Percentiles rank a stretch among this genome's conserved stretches.
phyloP scores from a whole-genome alignment of 352 stramenopile species.

The Globisporangium okanoganense region DNA sequence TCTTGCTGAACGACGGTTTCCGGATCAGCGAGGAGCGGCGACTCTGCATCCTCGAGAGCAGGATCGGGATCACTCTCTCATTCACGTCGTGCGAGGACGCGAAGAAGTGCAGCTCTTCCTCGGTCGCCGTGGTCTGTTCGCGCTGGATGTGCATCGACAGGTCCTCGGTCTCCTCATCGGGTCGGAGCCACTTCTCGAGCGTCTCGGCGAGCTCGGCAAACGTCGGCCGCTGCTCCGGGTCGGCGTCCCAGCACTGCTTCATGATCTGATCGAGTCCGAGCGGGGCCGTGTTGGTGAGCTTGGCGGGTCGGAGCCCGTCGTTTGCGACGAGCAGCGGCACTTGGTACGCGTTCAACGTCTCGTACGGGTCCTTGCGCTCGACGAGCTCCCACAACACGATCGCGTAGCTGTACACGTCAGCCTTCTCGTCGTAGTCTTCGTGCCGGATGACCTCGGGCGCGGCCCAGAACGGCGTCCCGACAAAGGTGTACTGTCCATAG shows the following conservation, averaged over 20 bases:
- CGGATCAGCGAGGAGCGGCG: slow-evolving; percentile 22
- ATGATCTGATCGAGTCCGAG: slow-evolving; percentile 66
- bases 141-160: slow-evolving; percentile 53
- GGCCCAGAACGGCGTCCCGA: slow-evolving; percentile 76
- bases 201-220: slow-evolving; percentile 63
- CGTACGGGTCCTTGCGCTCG: slow-evolving; percentile 69
- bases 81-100: slow-evolving; percentile 58
- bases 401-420: slow-evolving; percentile 72
- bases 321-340: slow-evolving; percentile 70
- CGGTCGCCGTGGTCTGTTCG: slow-evolving; percentile 37
- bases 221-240: slow-evolving; percentile 59
- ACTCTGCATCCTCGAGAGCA: slow-evolving; percentile 26
- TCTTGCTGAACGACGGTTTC: slow-evolving; percentile 1
- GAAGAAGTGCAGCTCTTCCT: slow-evolving; percentile 52
- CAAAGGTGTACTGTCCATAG: slow-evolving; percentile 61
- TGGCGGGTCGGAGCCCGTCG: slow-evolving; percentile 49
- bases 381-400: slow-evolving; percentile 78
- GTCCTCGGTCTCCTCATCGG: slow-evolving; percentile 26
- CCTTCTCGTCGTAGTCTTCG: slow-evolving; percentile 72
- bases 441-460: slow-evolving; percentile 76
- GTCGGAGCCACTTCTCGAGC: slow-evolving; percentile 48
- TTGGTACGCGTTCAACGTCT: slow-evolving; percentile 71
- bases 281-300: slow-evolving; percentile 46
- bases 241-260: slow-evolving; percentile 67
- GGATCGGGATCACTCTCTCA: slow-evolving; percentile 59